Percentiles rank a stretch among this genome's conserved stretches.
These are phyloP conservation scores for Plasmodium vinckei DNA, from an alignment of 169 alveolate species.

Conservation along the genomic window DNA sequence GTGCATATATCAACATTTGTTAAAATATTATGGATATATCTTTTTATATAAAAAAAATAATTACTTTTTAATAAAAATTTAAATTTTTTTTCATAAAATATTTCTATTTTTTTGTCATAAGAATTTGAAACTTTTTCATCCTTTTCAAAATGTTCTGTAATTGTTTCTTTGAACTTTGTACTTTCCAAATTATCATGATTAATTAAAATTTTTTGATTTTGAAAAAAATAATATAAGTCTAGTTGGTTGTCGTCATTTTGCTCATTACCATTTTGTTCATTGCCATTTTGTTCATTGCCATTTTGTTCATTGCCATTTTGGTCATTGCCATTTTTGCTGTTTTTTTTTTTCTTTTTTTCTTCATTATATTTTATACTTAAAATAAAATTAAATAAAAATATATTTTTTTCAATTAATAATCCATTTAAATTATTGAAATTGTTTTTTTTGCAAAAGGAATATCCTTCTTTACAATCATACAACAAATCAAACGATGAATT, in stretches of 20 bases:
- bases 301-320: not conserved
- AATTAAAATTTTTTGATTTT: not conserved
- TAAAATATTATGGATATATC: conserved; percentile 50
- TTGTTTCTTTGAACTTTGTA: not conserved
- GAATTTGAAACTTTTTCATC: not conserved
- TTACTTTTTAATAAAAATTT: conserved; percentile 14
- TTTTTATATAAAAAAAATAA: conserved; percentile 53
- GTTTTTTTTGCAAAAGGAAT: conserved; percentile 29
- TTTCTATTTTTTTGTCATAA: not conserved
- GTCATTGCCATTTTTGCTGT: not conserved
- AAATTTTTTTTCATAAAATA: conserved; percentile 7
- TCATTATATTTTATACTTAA: conserved; percentile 57
- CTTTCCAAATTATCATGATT: not conserved
- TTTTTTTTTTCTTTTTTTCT: conserved; percentile 21
- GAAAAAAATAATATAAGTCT: conserved; percentile 8
- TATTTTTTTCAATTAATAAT: conserved; percentile 38
- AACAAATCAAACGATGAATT: not conserved
- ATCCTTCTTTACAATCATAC: conserved; percentile 9
- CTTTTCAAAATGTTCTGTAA: not conserved
- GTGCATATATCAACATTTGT: conserved; percentile 56
- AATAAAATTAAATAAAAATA: conserved; percentile 32
- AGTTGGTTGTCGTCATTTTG: not conserved
- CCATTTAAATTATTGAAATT: conserved; percentile 51
- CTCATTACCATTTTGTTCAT: not conserved
- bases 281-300: not conserved